These are phyloP conservation scores for Naumovozyma castellii DNA, from an alignment of 805 yeast species.

Conservation along the genomic window DNA sequence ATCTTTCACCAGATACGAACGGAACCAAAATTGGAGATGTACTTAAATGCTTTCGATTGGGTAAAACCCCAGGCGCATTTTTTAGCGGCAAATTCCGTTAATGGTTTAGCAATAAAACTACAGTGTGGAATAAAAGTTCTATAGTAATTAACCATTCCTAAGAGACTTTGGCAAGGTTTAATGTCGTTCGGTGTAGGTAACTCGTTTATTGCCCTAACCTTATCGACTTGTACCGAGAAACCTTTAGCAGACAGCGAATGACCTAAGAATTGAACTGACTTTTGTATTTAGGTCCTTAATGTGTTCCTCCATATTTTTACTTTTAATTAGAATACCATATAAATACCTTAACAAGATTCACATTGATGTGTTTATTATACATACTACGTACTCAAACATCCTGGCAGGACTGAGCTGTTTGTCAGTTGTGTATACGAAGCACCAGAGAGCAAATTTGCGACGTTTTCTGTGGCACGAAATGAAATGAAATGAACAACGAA, in stretches of 20 bases:
- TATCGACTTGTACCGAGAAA: background rate
- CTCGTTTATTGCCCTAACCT: slow-evolving; percentile 9
- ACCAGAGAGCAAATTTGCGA: too few species aligned
- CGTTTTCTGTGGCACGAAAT: too few species aligned
- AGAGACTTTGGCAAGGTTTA: slow-evolving; percentile 11
- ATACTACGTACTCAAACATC: too few species aligned
- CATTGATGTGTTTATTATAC: too few species aligned
- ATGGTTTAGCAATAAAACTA: slow-evolving; percentile 5
- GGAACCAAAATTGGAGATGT: slow-evolving; percentile 4
- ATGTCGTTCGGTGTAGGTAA: slow-evolving; percentile 5
- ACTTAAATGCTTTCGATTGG: slow-evolving; percentile 2
- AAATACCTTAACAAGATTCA: too few species aligned
- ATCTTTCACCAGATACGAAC: background rate
- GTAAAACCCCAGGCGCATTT: slow-evolving; percentile 1
- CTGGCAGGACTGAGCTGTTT: too few species aligned
- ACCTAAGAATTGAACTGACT: slow-evolving; percentile 7
- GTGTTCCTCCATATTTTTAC: slow-evolving; percentile 3
- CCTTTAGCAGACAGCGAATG: background rate
- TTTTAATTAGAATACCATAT: slow-evolving; percentile 6
- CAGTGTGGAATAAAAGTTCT: slow-evolving; percentile 11
- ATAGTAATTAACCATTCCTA: slow-evolving; percentile 12
- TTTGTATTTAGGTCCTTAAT: slow-evolving; percentile 3
- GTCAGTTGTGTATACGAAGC: too few species aligned
- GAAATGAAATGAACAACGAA: too few species aligned
- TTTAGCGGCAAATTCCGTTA: slow-evolving; percentile 2